Evolutionary conservation across 345 rosid species (phyloP), one percentile per base, ranked within the genome.

Genomic region (Clarkia xantiana): DNA sequence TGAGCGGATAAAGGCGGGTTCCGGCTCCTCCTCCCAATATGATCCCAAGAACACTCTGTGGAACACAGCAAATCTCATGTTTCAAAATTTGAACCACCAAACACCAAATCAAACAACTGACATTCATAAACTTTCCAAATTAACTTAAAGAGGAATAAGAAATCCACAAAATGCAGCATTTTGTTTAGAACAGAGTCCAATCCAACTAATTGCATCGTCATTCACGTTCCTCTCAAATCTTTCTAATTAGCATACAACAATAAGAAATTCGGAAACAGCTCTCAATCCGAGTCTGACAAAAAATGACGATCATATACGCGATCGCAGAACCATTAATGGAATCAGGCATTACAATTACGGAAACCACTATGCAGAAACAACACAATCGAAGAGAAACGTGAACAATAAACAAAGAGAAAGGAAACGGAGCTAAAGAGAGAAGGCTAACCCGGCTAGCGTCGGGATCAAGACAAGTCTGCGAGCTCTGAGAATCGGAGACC

Each of bases 11-110:
- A 14, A 89, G 71, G 17, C 95, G 71, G 11, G 97, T 88, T 47
- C 97, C 95, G 23, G 97, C 97, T 4, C 97, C 97, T 41, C 97
- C 97, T 74, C 97, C 97, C 15, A 90, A 77, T 38, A 85, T 90
- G 52, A 90, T 79, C 39, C 95, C 97, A 42, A 90, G 70, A 47
- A 90, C 97, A 71, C 95, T 90, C 97, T 90, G 70, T 56, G n/a
- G n/a, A n/a, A 60, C 45, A 45, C 45, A 46, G 14, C 36, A 34
- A 19, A 9, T n/a, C 15, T 42, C n/a, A 47, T 8, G 41, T 22
- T 18, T 10, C 39, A 44, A 44, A 44, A 44, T 29, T 29, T 29
- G 4, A 29, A 29, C 36, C 36, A 29, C 9, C 36, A 29, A 29
- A 29, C 5, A 29, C 8, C 36, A 29, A 29, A 29, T 29, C 36